phyloP scores from a whole-genome alignment of 2,329 filamentous ascomycete genomes.

The Fusarium pilosicola region DNA sequence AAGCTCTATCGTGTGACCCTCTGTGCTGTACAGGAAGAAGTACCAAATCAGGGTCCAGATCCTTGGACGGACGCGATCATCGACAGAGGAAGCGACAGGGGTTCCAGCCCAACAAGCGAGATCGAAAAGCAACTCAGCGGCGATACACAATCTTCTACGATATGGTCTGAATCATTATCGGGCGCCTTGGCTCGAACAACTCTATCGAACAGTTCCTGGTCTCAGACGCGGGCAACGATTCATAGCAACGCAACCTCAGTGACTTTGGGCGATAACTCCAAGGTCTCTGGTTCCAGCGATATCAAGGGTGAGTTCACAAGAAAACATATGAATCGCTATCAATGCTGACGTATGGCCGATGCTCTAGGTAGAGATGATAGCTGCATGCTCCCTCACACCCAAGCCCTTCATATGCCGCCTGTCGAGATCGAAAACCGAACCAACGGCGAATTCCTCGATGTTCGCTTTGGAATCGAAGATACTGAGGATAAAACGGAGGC shows the following conservation, averaged over 20 bases:
- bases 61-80: background rate
- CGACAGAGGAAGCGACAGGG: background rate
- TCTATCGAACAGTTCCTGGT: too few relatives aligned
- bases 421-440: background rate
- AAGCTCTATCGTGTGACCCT: background rate
- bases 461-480: background rate
- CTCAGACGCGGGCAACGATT: too few relatives aligned
- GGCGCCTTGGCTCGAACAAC: too few relatives aligned
- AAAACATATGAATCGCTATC: background rate
- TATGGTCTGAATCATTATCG: fast-evolving
- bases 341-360: background rate
- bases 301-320: fast-evolving
- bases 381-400: background rate
- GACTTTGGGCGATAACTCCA: fast-evolving
- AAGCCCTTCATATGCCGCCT: background rate
- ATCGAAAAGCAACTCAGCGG: fast-evolving
- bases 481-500: background rate
- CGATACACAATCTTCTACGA: too few relatives aligned
- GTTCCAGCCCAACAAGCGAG: background rate
- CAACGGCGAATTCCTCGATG: background rate
- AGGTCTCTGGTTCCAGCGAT: fast-evolving
- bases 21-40: background rate
- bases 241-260: background rate
- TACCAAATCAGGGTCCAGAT: background rate
- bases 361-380: background rate